A percentile compares a stretch with the other conserved stretches of the same genome.
Conservation (phyloP, 768 basidiomycete species). For the Russula vinacea region DNA sequence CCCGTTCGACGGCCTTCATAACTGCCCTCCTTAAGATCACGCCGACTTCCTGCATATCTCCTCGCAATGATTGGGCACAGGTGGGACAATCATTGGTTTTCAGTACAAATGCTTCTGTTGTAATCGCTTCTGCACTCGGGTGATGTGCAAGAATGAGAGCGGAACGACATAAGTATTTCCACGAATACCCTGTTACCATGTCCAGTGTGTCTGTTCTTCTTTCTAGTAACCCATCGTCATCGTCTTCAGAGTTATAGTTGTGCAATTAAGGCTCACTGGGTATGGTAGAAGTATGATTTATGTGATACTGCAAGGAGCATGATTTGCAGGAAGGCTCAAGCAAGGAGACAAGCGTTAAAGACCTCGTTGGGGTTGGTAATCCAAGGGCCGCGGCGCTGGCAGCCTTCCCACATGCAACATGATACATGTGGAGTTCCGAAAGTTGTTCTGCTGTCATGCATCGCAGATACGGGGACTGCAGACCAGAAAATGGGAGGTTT, state of each 20-base stretch:
- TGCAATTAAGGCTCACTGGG: too few species aligned
- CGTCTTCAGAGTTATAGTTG: not conserved
- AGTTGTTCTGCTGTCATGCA: not conserved
- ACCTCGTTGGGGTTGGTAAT: not conserved
- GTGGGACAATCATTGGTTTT: not conserved
- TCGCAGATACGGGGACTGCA: not conserved
- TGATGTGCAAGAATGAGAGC: slow-evolving; percentile 3
- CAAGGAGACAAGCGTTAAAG: not conserved
- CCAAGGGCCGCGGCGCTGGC: not conserved
- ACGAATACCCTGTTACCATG: too few species aligned
- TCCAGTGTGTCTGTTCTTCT: not conserved
- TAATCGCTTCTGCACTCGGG: not conserved
- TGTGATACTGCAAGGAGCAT: not conserved
- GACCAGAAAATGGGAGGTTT: not conserved
- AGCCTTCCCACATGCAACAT: slow-evolving; percentile 9
- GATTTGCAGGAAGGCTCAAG: too few species aligned
- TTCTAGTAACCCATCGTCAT: not conserved
- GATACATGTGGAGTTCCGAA: slow-evolving; percentile 4
- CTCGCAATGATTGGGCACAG: not conserved
- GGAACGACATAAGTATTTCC: slow-evolving; percentile 5
- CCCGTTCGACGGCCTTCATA: not conserved
- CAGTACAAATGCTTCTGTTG: not conserved
- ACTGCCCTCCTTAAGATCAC: not conserved
- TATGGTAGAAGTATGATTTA: not conserved
- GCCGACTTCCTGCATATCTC: not conserved